Evolutionary conservation across 805 yeast genomes (phyloP).

Genomic region (Tetrapisispora arboricola): DNA sequence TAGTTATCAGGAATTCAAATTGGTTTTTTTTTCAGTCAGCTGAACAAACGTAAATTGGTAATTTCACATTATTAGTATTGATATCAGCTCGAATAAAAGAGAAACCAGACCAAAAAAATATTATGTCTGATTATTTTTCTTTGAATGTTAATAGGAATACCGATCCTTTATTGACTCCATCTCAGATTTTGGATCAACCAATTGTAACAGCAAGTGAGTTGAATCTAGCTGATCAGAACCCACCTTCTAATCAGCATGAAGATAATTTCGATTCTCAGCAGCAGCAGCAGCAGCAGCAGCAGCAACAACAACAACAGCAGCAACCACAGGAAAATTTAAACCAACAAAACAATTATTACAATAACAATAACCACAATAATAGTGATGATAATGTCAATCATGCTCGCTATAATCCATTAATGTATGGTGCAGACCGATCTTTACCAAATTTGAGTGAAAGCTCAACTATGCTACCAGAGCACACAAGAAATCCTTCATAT

Average conservation of each 20-base stretch:
- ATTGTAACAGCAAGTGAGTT: background rate
- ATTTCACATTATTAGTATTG: too few relatives aligned
- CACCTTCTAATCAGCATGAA: background rate
- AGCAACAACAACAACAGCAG: background rate
- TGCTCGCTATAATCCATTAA: background rate
- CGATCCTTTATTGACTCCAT: conserved; percentile 1
- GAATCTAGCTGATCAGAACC: background rate
- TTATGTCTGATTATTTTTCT: conserved; percentile 4
- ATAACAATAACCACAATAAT: background rate
- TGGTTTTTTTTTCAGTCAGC: too few relatives aligned
- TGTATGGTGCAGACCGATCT: background rate
- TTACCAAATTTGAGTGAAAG: background rate
- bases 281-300: background rate
- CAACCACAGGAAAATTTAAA: too few relatives aligned
- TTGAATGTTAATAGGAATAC: background rate
- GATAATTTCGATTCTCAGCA: background rate
- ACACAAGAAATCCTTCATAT: background rate
- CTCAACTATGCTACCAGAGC: background rate
- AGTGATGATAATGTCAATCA: background rate
- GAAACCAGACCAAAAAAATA: too few relatives aligned
- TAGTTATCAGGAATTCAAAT: too few relatives aligned
- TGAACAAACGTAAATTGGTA: too few relatives aligned
- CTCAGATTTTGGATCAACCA: conserved; percentile 3
- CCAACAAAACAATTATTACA: too few relatives aligned
- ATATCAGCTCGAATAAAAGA: too few relatives aligned